These are phyloP conservation scores for Vicia faba DNA, from an alignment of 306 rosid genomes.

Conservation along the genomic window DNA sequence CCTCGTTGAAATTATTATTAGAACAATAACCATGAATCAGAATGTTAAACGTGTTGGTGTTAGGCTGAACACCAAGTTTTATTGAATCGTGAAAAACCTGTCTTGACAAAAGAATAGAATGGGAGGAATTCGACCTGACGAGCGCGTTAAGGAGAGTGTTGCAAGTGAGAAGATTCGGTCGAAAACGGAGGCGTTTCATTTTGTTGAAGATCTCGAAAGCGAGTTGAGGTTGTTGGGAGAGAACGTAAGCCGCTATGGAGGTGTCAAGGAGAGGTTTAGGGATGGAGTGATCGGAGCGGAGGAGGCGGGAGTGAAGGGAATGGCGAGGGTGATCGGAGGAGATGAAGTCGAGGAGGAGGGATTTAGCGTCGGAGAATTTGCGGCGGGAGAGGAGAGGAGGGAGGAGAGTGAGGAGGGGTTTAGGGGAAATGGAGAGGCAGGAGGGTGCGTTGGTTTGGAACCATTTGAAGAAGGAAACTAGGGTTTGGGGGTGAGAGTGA, in stretches of 20 bases:
- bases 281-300: slow-evolving; percentile 41
- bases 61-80: slow-evolving; percentile 49
- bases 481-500: slow-evolving; percentile 46
- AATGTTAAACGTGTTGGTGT: slow-evolving; percentile 61
- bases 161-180: slow-evolving; percentile 69
- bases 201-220: slow-evolving; percentile 62
- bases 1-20: slow-evolving; percentile 52
- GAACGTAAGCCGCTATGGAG: slow-evolving; percentile 70
- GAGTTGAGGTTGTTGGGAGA: slow-evolving; percentile 51
- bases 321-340: slow-evolving; percentile 58
- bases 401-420: slow-evolving; percentile 62
- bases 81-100: slow-evolving; percentile 50
- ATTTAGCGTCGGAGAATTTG: slow-evolving; percentile 66
- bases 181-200: slow-evolving; percentile 56
- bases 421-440: slow-evolving; percentile 48
- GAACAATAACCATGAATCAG: slow-evolving; percentile 65
- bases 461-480: slow-evolving; percentile 65
- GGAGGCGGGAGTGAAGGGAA: slow-evolving; percentile 54
- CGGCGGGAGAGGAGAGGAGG: slow-evolving; percentile 60
- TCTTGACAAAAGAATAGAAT: slow-evolving; percentile 43
- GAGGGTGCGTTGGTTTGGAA: slow-evolving; percentile 54
- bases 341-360: slow-evolving; percentile 66
- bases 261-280: slow-evolving; percentile 65
- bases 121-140: slow-evolving; percentile 51
- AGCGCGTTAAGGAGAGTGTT: slow-evolving; percentile 68